Evolutionary conservation across 2,329 filamentous ascomycete species (phyloP), one percentile per base, ranked within the genome.

Genomic region (Cladosporium sp.): DNA sequence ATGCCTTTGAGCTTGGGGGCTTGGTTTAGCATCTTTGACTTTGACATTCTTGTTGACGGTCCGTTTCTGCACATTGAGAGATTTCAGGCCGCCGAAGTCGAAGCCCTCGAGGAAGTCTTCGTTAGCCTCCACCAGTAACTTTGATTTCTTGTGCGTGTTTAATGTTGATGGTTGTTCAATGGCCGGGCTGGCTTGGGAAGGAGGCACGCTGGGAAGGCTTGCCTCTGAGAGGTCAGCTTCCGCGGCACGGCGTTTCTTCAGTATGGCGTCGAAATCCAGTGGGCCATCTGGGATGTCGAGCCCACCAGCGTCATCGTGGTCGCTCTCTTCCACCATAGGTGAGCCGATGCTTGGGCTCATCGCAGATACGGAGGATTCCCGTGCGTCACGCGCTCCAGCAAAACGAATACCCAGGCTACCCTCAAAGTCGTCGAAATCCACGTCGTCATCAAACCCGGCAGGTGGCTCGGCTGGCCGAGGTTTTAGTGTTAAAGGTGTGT

Each of bases 301-400:
- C n/a, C 92, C 92, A 53, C 93, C 88, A 53, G 97, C 79, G 67
- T 97, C 92, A 58, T 95, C 91, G 6, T 38, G 35, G 64, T 96
- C 92, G 63, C 91, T 97, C 72, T 96, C 93, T 72, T 96, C 93
- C 1, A 90, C 95, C 59, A 95, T 83, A 56, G 88, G 93, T 68
- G 92, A 97, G 16, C 90, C 88, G 50, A 95, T 80, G 66, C 91
- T 97, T 12, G 93, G 92, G 64, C 92, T 97, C 67, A 96, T 79
- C 22, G 88, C 88, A 33, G 91, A 95, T 30, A 85, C 83, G 15
- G 89, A 92, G 1, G 90, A 95, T 72, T 88, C 93, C 61, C 88
- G 83, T 61, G 84, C 83, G 62, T 92, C 88, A 60, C 88, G 83
- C 57, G 83, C 95, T 38, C 92, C 92, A 33, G 87, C 91, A 69